A percentile compares a stretch with the other conserved stretches of the same genome.
These are phyloP conservation scores for Pleurotus pulmonarius DNA, from an alignment of 768 basidiomycete genomes.

Conservation along the genomic window DNA sequence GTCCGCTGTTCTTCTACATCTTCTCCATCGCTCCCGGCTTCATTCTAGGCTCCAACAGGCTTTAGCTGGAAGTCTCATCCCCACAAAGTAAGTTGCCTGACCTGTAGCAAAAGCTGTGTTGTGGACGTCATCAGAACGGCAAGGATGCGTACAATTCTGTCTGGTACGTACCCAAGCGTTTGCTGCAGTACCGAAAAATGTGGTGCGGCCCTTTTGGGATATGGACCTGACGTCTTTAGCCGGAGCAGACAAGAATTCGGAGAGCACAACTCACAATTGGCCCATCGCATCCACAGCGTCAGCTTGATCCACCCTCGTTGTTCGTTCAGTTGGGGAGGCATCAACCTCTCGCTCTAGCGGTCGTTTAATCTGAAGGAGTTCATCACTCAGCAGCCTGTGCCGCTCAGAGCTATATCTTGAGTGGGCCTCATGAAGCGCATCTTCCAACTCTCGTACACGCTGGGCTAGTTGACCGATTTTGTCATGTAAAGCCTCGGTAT, in stretches of 20 bases:
- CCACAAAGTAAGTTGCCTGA: conserved; percentile 18
- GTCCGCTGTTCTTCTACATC: conserved; percentile 24
- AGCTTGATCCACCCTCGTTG: conserved; percentile 42
- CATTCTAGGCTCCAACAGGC: conserved; percentile 31
- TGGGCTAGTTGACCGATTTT: conserved; percentile 59
- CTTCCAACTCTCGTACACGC: conserved; percentile 66
- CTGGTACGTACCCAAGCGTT: conserved; percentile 59
- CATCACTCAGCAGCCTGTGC: conserved; percentile 59
- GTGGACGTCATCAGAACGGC: conserved; percentile 1
- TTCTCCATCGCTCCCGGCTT: conserved; percentile 26
- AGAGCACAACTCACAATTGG: conserved; percentile 43
- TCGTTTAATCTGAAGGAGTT: conserved; percentile 63
- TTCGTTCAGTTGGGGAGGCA: conserved; percentile 24
- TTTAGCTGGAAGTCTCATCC: too few species aligned
- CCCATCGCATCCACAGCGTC: conserved; percentile 64
- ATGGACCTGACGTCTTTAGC: conserved; percentile 42
- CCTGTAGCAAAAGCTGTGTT: conserved; percentile 61
- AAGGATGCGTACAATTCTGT: conserved; percentile 4
- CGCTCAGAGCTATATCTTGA: conserved; percentile 38
- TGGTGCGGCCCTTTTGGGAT: conserved; percentile 56
- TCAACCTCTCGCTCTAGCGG: conserved; percentile 60
- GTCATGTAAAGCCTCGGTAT: conserved; percentile 66
- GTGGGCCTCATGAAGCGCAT: conserved; percentile 56
- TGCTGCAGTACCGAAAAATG: conserved; percentile 63
- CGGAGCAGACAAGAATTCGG: not conserved